Base-by-base conservation (phyloP, 1,284 basidiomycete genomes). In the Ustilago sp. region DNA sequence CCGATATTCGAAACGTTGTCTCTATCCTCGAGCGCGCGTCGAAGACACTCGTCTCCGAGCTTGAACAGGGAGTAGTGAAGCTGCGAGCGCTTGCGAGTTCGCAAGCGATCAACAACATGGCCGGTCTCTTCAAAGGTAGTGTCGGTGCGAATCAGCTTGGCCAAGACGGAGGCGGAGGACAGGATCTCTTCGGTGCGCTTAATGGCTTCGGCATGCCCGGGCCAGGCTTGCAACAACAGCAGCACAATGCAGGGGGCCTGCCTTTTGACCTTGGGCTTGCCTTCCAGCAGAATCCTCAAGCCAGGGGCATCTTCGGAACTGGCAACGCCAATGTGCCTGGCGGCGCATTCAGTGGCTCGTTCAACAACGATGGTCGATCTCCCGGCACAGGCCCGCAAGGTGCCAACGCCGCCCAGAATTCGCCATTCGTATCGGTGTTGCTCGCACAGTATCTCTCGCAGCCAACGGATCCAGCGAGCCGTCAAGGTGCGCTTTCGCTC, bases 381-480 rank as follows among this genome's bases (percentile, higher is more conserved):
- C 63, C 65, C 45, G 63, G 23, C 3, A 48, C 41, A 5, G 52
- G 41, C 11, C 63, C 64, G 43, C 66, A 55, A 28, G 61, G 55
- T 4, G 12, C 55, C 36, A 35, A 51, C 50, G 38, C 63, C 50
- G 38, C 63, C 23, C 59, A 65, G 23, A 65, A 54, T 19, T 62
- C 68, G 19, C 59, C 68, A 3, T 59, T 72, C 58, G 51, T 78
- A 43, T 63, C 67, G 17, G 70, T 66, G 9, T 67, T 80, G 50
- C 72, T 75, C 5, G 72, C 66, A 12, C 77, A 77, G 51, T 76
- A 77, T 19, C 69, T 77, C 23, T 77, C 74, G 41, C 77, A 75
- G 13, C 41, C 62, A 3, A 57, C 58, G 15, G 68, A 71, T 38
- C 50, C 60, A 0, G 53, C 74, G 7, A 62, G 58, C 34, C 68